phyloP scores from a whole-genome alignment of 2,329 filamentous ascomycete species.

The Aspergillus uvarum region DNA sequence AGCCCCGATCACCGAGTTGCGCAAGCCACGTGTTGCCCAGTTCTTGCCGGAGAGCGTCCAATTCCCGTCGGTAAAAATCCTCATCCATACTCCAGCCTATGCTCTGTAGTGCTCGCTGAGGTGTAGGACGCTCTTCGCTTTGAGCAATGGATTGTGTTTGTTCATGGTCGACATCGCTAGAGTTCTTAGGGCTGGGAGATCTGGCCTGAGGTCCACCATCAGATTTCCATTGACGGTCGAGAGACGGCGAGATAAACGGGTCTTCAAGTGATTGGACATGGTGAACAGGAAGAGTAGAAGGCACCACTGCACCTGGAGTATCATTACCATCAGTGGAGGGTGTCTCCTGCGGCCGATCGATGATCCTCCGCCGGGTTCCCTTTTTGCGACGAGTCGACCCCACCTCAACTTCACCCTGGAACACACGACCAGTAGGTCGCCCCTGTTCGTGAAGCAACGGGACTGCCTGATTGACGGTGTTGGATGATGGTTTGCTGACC shows the following conservation, averaged over 20 bases:
- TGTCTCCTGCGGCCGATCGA: constrained; percentile 55
- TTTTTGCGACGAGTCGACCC: constrained; percentile 48
- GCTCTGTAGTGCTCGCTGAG: constrained; percentile 26
- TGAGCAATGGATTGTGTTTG: constrained; percentile 19
- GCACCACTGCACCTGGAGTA: constrained; percentile 28
- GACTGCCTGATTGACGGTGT: constrained; percentile 16
- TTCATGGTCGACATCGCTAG: constrained; percentile 20
- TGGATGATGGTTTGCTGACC: constrained; percentile 62
- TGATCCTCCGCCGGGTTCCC: constrained; percentile 56
- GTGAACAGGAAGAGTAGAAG: constrained; percentile 31
- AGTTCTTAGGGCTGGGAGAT: constrained; percentile 24
- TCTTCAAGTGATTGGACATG: constrained; percentile 31
- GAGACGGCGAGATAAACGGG: constrained; percentile 24
- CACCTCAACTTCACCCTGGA: constrained; percentile 28
- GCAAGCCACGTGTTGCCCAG: constrained; percentile 86
- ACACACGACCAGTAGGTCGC: constrained; percentile 13
- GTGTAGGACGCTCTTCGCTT: constrained; percentile 16
- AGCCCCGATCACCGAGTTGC: constrained; percentile 74
- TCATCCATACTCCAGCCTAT: constrained; percentile 54
- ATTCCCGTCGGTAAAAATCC: constrained; percentile 81
- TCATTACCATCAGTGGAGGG: constrained; percentile 32
- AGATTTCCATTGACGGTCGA: constrained; percentile 32
- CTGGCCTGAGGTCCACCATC: constrained; percentile 32
- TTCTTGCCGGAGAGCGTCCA: constrained; percentile 80
- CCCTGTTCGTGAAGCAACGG: constrained; percentile 14